Evolutionary conservation across 805 yeast species (phyloP).

Genomic region (Yueomyces sinensis): DNA sequence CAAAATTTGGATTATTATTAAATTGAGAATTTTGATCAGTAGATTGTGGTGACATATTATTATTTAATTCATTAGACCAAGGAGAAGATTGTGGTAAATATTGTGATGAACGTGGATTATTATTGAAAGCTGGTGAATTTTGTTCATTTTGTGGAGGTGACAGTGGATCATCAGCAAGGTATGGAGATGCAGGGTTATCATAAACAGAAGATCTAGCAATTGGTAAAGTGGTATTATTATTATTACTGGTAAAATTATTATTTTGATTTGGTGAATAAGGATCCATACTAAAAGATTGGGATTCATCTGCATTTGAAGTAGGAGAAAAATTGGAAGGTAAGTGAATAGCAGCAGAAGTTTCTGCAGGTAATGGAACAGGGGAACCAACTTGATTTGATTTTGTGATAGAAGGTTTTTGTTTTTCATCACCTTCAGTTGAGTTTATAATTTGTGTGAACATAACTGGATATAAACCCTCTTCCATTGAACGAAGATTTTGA

Average conservation of each 20-base stretch:
- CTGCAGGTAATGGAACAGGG: not conserved
- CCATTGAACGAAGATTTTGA: constrained; percentile 52
- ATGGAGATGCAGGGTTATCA: not conserved
- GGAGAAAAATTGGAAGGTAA: constrained; percentile 3
- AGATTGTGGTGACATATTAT: not conserved
- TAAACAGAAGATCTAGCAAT: constrained; percentile 13
- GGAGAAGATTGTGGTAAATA: not conserved
- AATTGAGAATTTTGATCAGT: not conserved
- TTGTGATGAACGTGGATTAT: not conserved
- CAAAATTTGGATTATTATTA: not conserved
- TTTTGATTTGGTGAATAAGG: not conserved
- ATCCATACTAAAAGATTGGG: no score
- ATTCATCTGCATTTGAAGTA: not conserved
- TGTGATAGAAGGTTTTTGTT: constrained; percentile 30
- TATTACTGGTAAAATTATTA: constrained; percentile 3
- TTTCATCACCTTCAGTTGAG: constrained; percentile 3
- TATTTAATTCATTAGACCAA: not conserved
- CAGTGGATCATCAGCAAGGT: no score
- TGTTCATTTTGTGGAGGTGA: not conserved
- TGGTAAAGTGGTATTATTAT: constrained; percentile 15
- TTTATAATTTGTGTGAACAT: constrained; percentile 55
- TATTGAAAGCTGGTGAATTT: not conserved
- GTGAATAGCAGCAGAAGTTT: not conserved
- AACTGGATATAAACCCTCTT: constrained; percentile 84
- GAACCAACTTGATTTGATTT: constrained; percentile 36